These are phyloP conservation scores for Delitschia confertaspora DNA, from an alignment of 495 filamentous ascomycete genomes.

Conservation along the genomic window DNA sequence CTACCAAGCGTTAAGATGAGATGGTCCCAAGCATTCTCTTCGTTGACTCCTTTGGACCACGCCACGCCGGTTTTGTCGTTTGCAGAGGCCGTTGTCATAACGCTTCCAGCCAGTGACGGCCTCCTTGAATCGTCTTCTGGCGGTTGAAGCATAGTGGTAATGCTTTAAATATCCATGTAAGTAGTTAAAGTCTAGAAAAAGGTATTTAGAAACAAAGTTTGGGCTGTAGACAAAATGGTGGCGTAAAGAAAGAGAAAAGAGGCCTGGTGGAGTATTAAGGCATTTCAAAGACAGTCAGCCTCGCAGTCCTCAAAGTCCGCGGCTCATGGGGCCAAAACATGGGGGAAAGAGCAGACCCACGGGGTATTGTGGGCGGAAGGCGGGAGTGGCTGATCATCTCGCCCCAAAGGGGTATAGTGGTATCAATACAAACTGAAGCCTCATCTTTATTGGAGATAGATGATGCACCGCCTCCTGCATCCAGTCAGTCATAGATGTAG, in stretches of 20 bases:
- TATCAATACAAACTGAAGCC: too few species aligned
- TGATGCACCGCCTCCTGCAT: background rate
- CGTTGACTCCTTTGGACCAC: constrained; percentile 16
- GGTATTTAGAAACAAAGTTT: background rate
- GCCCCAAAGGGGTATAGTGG: too few species aligned
- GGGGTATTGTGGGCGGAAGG: constrained; percentile 21
- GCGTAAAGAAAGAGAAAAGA: too few species aligned
- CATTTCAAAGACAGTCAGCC: too few species aligned
- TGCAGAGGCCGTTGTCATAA: constrained; percentile 22
- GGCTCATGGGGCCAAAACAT: background rate
- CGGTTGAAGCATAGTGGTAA: constrained; percentile 16
- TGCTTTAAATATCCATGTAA: background rate
- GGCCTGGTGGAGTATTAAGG: too few species aligned
- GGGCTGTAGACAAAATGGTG: background rate
- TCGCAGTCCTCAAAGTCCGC: constrained; percentile 6
- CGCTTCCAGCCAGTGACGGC: constrained; percentile 10
- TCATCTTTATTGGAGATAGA: background rate
- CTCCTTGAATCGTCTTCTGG: constrained; percentile 10
- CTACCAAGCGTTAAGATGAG: constrained; percentile 26
- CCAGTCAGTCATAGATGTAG: too few species aligned
- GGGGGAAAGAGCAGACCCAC: too few species aligned
- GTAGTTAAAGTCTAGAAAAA: background rate
- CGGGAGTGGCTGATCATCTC: constrained; percentile 19
- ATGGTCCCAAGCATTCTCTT: constrained; percentile 27
- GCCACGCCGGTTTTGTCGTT: constrained; percentile 16